These are phyloP conservation scores for Malus sieversii DNA, from an alignment of 306 rosid genomes.

Conservation along the genomic window DNA sequence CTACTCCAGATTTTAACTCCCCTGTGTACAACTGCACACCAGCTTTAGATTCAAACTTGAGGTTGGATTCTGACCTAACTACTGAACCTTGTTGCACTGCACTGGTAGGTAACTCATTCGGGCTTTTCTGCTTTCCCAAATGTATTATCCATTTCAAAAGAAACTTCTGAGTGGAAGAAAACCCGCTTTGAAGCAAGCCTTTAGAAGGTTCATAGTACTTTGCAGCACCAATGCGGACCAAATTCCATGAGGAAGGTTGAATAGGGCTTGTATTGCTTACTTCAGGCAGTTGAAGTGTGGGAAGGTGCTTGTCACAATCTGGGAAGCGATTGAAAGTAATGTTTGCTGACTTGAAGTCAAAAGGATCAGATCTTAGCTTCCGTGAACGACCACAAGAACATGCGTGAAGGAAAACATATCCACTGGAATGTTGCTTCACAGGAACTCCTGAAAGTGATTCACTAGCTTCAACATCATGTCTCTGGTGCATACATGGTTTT, in stretches of 20 bases:
- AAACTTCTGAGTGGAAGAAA: slow-evolving; percentile 59
- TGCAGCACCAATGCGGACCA: slow-evolving; percentile 78
- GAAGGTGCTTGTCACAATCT: slow-evolving; percentile 80
- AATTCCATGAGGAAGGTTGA: slow-evolving; percentile 67
- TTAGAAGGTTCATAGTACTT: slow-evolving; percentile 77
- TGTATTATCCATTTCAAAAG: slow-evolving; percentile 60
- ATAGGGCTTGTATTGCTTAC: slow-evolving; percentile 41
- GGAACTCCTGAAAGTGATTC: slow-evolving; percentile 23
- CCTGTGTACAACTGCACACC: slow-evolving; percentile 26
- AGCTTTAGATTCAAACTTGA: slow-evolving; percentile 32
- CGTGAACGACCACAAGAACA: slow-evolving; percentile 93
- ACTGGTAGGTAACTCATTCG: slow-evolving; percentile 33
- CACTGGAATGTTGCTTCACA: slow-evolving; percentile 66
- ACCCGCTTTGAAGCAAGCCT: slow-evolving; percentile 92
- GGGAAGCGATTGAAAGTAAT: slow-evolving; percentile 43
- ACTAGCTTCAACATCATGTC: slow-evolving; percentile 48
- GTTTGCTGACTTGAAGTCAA: slow-evolving; percentile 80
- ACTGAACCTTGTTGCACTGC: slow-evolving; percentile 32
- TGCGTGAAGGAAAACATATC: slow-evolving; percentile 73
- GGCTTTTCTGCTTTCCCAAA: slow-evolving; percentile 36
- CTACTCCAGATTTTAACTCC: slow-evolving; percentile 38
- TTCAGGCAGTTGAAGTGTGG: slow-evolving; percentile 62
- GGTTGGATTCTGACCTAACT: slow-evolving; percentile 12
- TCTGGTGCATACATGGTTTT: slow-evolving; percentile 83
- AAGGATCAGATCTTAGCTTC: slow-evolving; percentile 66